Conservation (phyloP, 164 flowering plant genomes). For the Magnolia sinica region DNA sequence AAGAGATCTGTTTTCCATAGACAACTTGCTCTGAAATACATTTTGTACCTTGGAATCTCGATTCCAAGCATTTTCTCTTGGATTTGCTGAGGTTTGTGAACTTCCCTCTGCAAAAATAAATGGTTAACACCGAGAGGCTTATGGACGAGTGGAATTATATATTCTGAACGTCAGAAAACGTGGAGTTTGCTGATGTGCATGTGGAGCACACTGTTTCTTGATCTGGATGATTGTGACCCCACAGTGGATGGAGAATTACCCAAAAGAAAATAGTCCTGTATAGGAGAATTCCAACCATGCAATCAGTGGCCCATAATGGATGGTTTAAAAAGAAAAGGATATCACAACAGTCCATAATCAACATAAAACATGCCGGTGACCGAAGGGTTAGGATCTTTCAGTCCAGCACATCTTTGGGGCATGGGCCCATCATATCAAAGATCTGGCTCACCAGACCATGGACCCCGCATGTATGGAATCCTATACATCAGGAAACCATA, state of each 20-base stretch:
- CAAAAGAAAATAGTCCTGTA: no score
- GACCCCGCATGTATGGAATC: neutral
- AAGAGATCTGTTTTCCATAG: neutral
- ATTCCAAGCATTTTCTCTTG: constrained; percentile 66
- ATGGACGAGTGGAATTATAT: neutral
- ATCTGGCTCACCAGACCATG: neutral
- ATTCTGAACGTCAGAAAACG: neutral
- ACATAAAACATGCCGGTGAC: no score
- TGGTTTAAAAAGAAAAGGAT: no score
- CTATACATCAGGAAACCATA: neutral
- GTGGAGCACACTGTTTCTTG: neutral
- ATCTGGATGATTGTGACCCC: no score
- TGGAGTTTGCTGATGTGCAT: neutral
- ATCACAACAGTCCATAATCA: no score
- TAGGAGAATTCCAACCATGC: no score
- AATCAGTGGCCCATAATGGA: no score
- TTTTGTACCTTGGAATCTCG: constrained; percentile 59
- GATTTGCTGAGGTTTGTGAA: constrained; percentile 46
- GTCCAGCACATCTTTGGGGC: no score
- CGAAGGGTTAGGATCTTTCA: no score
- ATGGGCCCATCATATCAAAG: no score
- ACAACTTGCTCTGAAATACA: neutral
- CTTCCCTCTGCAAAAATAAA: constrained; percentile 53
- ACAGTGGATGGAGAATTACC: no score
- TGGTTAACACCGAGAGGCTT: neutral